Evolutionary conservation across 2,329 filamentous ascomycete genomes (phyloP), one percentile per base, ranked within the genome.

Genomic region (Ramularia endophylla): DNA sequence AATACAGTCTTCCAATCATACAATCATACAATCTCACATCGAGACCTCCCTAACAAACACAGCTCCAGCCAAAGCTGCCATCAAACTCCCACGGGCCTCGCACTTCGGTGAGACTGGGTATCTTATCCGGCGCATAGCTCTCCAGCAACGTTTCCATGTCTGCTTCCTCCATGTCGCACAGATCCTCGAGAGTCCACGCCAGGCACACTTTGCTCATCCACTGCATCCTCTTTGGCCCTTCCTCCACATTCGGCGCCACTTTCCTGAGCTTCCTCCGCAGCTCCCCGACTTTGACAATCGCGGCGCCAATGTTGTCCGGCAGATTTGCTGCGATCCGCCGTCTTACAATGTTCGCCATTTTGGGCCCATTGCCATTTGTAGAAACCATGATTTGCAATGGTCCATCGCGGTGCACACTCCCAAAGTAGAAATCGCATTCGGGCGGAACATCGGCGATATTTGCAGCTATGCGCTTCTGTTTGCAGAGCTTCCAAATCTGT

Each of bases 351-450:
- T 87, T 90, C 8, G 92, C 92, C 50, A 98, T 69, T 60, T 90
- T 82, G 0, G 92, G 92, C 0, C 92, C 92, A 62, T 95, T 95
- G 38, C 92, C 92, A 63, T 97, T 98, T 27, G 92, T 98, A 69
- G 86, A 94, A 55, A 98, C 90, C 92, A 98, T 98, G 58, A 98
- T 83, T 70, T 98, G 92, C 46, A 98, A 67, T 5, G 92, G 92
- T 0, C 92, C 92, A 63, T 98, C 92, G 37, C 92, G 83, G 67
- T 98, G 87, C 28, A 95, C 83, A 61, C 85, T 92, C 48, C 92
- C 92, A 68, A 98, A 98, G 73, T 95, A 98, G 62, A 98, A 98
- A 61, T 98, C 92, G 66, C 92, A 98, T 65, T 98, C 92, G 1
- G 87, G 78, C 0, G 92, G 92, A 3, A 98, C 92, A 62, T 98